Evolutionary conservation across 2,329 filamentous ascomycete genomes (phyloP).

Genomic region (Pseudocercospora musae): DNA sequence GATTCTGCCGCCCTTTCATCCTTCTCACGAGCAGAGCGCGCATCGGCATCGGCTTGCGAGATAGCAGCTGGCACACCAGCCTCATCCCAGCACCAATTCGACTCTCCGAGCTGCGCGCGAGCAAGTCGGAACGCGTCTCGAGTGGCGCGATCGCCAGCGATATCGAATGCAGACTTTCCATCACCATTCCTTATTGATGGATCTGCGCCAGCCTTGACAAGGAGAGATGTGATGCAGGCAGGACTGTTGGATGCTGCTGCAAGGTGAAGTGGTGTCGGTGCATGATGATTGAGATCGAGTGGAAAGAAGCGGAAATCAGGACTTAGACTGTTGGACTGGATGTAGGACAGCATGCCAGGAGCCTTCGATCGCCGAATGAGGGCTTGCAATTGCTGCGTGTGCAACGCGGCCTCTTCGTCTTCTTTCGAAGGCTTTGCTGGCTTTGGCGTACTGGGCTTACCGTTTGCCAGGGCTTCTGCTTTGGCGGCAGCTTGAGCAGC

Average conservation of each 20-base stretch:
- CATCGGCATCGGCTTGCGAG: slow-evolving; percentile 67
- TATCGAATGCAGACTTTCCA: slow-evolving; percentile 80
- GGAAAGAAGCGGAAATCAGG: slow-evolving; percentile 75
- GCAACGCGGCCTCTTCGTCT: slow-evolving; percentile 75
- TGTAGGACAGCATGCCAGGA: slow-evolving; percentile 78
- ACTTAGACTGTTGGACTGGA: slow-evolving; percentile 70
- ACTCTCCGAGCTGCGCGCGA: slow-evolving; percentile 75
- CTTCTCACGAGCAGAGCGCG: slow-evolving; percentile 67
- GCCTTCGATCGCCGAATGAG: slow-evolving; percentile 86
- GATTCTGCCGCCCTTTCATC: slow-evolving; percentile 66
- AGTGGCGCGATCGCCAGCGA: slow-evolving; percentile 79
- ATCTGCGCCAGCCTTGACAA: slow-evolving; percentile 71
- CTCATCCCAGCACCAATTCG: slow-evolving; percentile 71
- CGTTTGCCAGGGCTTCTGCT: slow-evolving; percentile 32
- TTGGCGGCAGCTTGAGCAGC: slow-evolving; percentile 42
- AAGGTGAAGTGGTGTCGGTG: slow-evolving; percentile 79
- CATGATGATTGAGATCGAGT: slow-evolving; percentile 68
- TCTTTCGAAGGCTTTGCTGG: slow-evolving; percentile 72
- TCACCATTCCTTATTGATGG: slow-evolving; percentile 69
- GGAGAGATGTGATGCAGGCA: slow-evolving; percentile 71
- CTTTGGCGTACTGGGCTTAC: slow-evolving; percentile 50
- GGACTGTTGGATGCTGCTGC: slow-evolving; percentile 78
- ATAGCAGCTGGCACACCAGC: slow-evolving; percentile 71
- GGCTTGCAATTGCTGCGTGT: slow-evolving; percentile 85
- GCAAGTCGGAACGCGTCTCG: slow-evolving; percentile 90